phyloP scores from a whole-genome alignment of 169 alveolate species.

The Cryptosporidium tyzzeri region DNA sequence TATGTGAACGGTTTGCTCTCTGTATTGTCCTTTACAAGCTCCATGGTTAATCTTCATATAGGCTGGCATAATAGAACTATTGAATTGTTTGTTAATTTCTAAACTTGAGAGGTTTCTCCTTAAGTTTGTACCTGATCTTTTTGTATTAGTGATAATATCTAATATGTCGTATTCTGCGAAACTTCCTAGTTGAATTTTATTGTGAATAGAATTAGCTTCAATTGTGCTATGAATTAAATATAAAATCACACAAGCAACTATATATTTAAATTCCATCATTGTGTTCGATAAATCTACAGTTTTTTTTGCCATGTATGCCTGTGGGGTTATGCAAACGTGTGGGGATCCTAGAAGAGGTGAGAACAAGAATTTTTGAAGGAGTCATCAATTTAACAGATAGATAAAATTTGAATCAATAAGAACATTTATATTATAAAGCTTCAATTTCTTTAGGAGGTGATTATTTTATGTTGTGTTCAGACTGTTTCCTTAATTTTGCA shows the following conservation, averaged over 20 bases:
- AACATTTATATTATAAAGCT: background rate
- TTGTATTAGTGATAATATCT: constrained; percentile 1
- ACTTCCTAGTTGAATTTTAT: background rate
- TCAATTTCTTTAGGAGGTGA: background rate
- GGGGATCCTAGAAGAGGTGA: constrained; percentile 1
- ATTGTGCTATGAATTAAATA: background rate
- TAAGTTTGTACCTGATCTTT: background rate
- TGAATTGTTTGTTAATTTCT: background rate
- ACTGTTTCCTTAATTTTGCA: background rate
- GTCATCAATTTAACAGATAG: background rate
- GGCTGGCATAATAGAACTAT: background rate
- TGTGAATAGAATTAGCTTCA: constrained; percentile 2
- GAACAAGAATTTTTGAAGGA: background rate
- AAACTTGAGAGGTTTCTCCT: background rate
- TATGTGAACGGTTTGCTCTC: background rate
- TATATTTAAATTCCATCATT: constrained; percentile 34
- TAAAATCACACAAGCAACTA: constrained; percentile 37
- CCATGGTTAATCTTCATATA: background rate
- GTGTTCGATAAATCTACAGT: background rate
- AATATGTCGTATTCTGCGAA: constrained; percentile 11
- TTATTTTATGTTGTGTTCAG: background rate
- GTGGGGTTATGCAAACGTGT: constrained; percentile 25
- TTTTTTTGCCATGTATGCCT: background rate
- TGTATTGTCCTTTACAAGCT: background rate
- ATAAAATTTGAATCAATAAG: background rate